A percentile compares a stretch with the other conserved stretches of the same genome.
Evolutionary conservation across 2,329 filamentous ascomycete genomes (phyloP).

Genomic region (Botrytis paeoniae): DNA sequence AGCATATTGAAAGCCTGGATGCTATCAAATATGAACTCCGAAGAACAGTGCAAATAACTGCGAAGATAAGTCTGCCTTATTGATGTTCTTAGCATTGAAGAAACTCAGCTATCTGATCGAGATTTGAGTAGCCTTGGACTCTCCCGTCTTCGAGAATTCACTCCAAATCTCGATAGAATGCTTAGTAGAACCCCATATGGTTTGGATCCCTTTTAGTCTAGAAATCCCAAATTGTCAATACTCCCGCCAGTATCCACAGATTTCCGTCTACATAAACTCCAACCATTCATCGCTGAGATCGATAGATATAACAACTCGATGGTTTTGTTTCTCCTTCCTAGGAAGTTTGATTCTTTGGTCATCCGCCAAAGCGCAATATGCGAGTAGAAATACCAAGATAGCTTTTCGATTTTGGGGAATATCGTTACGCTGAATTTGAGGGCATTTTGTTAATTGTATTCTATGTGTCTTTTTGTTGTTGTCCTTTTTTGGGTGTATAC

Average conservation of each 20-base stretch:
- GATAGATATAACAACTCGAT: neutral
- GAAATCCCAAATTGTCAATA: neutral
- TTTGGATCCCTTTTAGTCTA: fast-evolving
- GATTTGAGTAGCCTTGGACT: neutral
- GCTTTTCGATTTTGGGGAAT: fast-evolving
- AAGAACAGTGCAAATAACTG: neutral
- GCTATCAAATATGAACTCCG: neutral
- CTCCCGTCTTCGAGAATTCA: neutral
- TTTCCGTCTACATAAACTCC: neutral
- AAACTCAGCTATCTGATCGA: neutral
- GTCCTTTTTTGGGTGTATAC: neutral
- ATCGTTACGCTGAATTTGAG: neutral
- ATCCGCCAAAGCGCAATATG: neutral
- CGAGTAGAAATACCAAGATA: neutral
- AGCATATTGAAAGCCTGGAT: neutral
- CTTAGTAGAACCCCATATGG: neutral
- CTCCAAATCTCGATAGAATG: neutral
- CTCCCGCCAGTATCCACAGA: neutral
- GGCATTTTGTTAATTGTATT: neutral
- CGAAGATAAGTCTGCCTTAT: fast-evolving
- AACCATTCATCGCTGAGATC: neutral
- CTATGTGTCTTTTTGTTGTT: neutral
- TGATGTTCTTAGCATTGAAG: neutral
- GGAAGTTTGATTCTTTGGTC: fast-evolving
- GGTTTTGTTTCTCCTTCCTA: neutral